A percentile compares a stretch with the other conserved stretches of the same genome.
Evolutionary conservation across 306 rosid species (phyloP).

Genomic region (Vigna nakashimae): DNA sequence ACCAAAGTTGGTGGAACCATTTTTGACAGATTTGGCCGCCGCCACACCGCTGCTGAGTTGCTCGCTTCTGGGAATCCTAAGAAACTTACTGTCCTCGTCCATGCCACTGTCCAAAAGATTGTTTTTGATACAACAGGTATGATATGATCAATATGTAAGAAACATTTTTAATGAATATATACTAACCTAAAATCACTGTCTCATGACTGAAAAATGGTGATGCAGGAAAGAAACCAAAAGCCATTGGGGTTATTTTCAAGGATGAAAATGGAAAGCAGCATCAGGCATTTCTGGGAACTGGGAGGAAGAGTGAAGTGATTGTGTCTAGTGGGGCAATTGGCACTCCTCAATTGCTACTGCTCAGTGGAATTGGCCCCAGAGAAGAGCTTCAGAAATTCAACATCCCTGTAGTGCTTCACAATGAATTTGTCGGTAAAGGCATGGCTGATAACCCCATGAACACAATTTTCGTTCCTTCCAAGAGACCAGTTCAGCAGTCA

Average conservation of each 20-base stretch:
- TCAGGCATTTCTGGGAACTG: constrained; percentile 57
- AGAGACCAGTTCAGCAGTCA: constrained; percentile 58
- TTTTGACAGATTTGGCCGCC: constrained; percentile 74
- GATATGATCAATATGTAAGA: no score
- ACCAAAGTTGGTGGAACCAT: constrained; percentile 94
- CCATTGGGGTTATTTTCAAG: constrained; percentile 75
- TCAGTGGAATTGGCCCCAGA: constrained; percentile 87
- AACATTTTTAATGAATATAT: no score
- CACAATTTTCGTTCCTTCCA: constrained; percentile 72
- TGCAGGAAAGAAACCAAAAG: constrained; percentile 67
- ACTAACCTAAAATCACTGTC: no score
- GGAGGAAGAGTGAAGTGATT: constrained; percentile 65
- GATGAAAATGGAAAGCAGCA: constrained; percentile 77
- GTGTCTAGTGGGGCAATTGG: constrained; percentile 82
- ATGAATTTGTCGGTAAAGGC: constrained; percentile 75
- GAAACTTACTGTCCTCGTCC: constrained; percentile 66
- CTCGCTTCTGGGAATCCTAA: constrained; percentile 66
- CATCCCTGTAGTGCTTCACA: constrained; percentile 68
- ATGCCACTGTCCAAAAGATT: constrained; percentile 78
- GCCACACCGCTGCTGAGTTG: constrained; percentile 84
- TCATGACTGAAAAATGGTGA: background rate
- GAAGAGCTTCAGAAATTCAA: constrained; percentile 63
- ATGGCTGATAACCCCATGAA: constrained; percentile 95
- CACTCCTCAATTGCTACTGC: constrained; percentile 78
- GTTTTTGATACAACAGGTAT: constrained; percentile 62